Percentiles rank a stretch among this genome's conserved stretches.
phyloP scores from a whole-genome alignment of 345 rosid genomes.

The Boechera stricta region DNA sequence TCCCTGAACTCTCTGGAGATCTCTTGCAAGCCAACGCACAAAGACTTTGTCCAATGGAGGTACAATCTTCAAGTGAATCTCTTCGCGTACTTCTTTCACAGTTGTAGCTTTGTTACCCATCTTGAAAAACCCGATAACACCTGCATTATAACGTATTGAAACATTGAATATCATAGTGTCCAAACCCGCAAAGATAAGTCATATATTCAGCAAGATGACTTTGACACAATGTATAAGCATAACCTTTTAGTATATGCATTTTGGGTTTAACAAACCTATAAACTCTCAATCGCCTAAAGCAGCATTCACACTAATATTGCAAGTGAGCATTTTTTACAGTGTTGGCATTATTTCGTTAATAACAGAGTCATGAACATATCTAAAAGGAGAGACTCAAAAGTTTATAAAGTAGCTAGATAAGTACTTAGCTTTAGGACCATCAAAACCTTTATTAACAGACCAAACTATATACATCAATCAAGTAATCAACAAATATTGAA shows the following conservation, averaged over 20 bases:
- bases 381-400: not conserved
- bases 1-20: constrained; percentile 72
- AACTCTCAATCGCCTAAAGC: constrained; percentile 8
- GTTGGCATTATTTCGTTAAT: not conserved
- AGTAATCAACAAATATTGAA: not conserved
- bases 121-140: not conserved
- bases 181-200: not conserved
- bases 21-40: constrained; percentile 76
- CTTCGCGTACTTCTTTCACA: constrained; percentile 62
- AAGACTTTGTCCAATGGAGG: constrained; percentile 72
- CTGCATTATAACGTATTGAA: constrained; percentile 6
- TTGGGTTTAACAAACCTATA: constrained; percentile 3
- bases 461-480: constrained; percentile 12
- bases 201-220: not conserved
- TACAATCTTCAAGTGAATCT: constrained; percentile 58
- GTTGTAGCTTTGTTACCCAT: constrained; percentile 83
- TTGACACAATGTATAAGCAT: not conserved
- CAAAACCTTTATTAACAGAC: constrained; percentile 5
- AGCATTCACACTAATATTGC: not conserved
- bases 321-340: not conserved
- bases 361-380: not conserved
- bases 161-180: not conserved
- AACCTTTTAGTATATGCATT: constrained; percentile 1
- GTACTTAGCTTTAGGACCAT: not conserved
- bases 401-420: not conserved